Conservation (phyloP, 1,284 basidiomycete species). For the Cryptococcus jaspeensis region DNA sequence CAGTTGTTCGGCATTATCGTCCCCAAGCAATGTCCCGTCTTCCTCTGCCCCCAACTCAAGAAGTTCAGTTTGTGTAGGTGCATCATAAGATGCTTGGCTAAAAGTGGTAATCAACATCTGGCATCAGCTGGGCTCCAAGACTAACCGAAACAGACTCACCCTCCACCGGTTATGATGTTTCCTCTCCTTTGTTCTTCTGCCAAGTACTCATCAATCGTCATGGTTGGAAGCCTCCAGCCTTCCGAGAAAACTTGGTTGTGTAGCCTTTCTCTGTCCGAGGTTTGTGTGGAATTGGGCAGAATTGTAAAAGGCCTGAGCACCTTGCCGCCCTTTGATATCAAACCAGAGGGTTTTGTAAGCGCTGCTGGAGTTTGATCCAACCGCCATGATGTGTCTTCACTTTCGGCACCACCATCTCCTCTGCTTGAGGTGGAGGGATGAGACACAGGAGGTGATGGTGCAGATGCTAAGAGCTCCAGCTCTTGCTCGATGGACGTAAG, state of each 20-base stretch:
- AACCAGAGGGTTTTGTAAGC: slow-evolving; percentile 53
- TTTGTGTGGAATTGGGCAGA: slow-evolving; percentile 61
- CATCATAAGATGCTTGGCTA: slow-evolving; percentile 67
- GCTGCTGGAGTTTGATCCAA: slow-evolving; percentile 58
- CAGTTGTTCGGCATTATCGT: slow-evolving; percentile 71
- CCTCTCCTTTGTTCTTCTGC: slow-evolving; percentile 79
- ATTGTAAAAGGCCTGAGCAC: slow-evolving; percentile 87
- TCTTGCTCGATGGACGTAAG: slow-evolving; percentile 72
- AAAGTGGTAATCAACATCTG: too few relatives aligned
- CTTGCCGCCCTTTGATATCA: slow-evolving; percentile 73
- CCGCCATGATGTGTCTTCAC: slow-evolving; percentile 66
- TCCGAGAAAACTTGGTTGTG: slow-evolving; percentile 80
- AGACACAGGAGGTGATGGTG: slow-evolving; percentile 32
- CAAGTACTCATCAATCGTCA: slow-evolving; percentile 95
- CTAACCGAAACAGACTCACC: slow-evolving; percentile 58
- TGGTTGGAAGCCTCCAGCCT: slow-evolving; percentile 82
- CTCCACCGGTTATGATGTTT: slow-evolving; percentile 82
- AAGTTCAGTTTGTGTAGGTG: slow-evolving; percentile 72
- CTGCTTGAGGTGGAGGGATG: slow-evolving; percentile 32
- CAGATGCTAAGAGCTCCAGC: slow-evolving; percentile 65
- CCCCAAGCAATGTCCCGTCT: slow-evolving; percentile 72
- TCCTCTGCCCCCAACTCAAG: slow-evolving; percentile 74
- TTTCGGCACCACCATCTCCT: slow-evolving; percentile 37
- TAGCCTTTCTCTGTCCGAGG: slow-evolving; percentile 65
- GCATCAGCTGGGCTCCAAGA: too few relatives aligned